Evolutionary conservation across 495 filamentous ascomycete genomes (phyloP).

Genomic region (Schizothecium vesticola): DNA sequence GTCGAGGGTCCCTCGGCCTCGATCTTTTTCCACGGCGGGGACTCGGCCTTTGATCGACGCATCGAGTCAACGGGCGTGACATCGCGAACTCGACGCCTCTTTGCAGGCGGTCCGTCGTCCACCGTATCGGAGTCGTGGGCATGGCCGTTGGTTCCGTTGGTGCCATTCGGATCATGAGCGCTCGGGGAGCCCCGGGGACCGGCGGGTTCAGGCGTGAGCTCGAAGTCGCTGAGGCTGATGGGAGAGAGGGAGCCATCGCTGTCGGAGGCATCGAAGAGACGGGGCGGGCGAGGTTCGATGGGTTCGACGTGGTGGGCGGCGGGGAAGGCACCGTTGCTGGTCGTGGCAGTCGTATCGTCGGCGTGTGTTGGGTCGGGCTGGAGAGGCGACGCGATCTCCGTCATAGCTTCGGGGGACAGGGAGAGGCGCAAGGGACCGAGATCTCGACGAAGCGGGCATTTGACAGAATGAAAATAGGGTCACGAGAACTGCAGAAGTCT

Average conservation of each 20-base stretch:
- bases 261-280: conserved; percentile 2
- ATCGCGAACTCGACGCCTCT: conserved; percentile 63
- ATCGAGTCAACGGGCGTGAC: conserved; percentile 31
- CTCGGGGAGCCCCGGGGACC: background rate
- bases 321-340: conserved; percentile 9
- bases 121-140: conserved; percentile 1
- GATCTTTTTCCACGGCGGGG: conserved; percentile 91
- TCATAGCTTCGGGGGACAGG: conserved; percentile 44
- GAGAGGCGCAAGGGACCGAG: conserved; percentile 44
- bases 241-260: background rate
- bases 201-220: background rate
- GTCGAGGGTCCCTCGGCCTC: conserved; percentile 83
- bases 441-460: conserved; percentile 62
- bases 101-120: conserved; percentile 56
- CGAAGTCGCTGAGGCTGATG: background rate
- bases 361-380: conserved; percentile 39
- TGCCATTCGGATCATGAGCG: conserved; percentile 20
- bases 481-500: conserved; percentile 53
- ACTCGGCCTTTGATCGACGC: conserved; percentile 49
- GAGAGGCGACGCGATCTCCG: conserved; percentile 41
- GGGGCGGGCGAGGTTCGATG: conserved; percentile 3
- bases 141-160: conserved; percentile 6
- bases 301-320: conserved; percentile 7
- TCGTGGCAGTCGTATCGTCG: conserved; percentile 23
- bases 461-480: conserved; percentile 56